Conservation (phyloP, 129 eudicot genomes). For the Gnaphalium uliginosum region DNA sequence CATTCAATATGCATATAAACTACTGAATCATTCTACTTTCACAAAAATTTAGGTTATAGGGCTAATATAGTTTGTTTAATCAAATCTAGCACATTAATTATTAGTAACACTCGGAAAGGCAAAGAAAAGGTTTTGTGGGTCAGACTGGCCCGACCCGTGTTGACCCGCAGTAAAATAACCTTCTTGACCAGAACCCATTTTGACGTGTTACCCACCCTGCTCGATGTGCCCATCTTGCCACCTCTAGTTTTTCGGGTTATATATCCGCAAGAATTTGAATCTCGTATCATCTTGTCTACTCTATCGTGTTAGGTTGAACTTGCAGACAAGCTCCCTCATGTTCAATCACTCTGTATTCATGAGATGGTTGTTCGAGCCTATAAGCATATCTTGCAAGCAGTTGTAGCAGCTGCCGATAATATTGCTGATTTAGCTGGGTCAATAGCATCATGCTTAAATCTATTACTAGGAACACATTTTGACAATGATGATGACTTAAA, state of each 20-base stretch:
- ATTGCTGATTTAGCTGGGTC: conserved; percentile 63
- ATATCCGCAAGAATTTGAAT: not conserved
- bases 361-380: conserved; percentile 98
- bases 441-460: conserved; percentile 82
- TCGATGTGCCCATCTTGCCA: not conserved
- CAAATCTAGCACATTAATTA: not conserved
- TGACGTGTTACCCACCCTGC: not conserved
- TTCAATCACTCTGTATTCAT: conserved; percentile 91
- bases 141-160: not conserved
- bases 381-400: conserved; percentile 91
- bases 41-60: not conserved
- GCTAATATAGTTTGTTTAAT: not conserved
- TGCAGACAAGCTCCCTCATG: conserved; percentile 98
- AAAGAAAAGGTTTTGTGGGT: not conserved
- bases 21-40: not conserved
- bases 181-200: not conserved
- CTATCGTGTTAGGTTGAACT: conserved; percentile 73
- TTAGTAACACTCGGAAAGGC: not conserved
- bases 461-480: conserved; percentile 65
- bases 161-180: not conserved
- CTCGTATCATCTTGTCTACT: conserved; percentile 17
- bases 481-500: conserved; percentile 57
- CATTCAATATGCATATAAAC: not conserved
- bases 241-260: not conserved
- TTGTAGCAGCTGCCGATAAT: conserved; percentile 74